phyloP scores from a whole-genome alignment of 2,329 filamentous ascomycete species.

The Rhynchosporium agropyri region DNA sequence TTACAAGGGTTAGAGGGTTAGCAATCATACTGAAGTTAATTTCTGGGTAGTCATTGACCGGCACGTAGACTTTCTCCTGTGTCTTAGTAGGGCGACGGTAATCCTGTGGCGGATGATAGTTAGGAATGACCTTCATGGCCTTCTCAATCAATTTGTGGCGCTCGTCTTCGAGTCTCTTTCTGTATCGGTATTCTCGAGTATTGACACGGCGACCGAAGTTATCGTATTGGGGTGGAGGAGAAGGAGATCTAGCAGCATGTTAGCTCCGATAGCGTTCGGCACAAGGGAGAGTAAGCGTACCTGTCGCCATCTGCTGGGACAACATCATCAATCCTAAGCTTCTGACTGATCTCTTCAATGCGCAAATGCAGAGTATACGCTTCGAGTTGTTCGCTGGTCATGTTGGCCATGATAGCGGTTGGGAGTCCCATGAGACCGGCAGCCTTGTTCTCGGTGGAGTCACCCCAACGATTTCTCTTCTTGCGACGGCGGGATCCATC shows the following conservation, averaged over 20 bases:
- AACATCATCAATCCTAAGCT: constrained; percentile 98
- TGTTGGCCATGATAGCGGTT: constrained; percentile 93
- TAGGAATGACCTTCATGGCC: constrained; percentile 99
- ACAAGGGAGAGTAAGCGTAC: constrained; percentile 55
- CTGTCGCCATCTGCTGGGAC: constrained; percentile 95
- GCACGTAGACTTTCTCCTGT: constrained; percentile 99
- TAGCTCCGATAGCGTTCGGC: constrained; percentile 23
- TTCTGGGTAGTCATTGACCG: constrained; percentile 99
- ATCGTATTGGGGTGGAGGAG: constrained; percentile 95
- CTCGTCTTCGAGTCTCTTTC: constrained; percentile 97
- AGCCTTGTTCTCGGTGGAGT: constrained; percentile 97
- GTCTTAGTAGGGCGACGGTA: constrained; percentile 99
- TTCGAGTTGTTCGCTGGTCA: constrained; percentile 98
- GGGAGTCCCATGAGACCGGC: constrained; percentile 96
- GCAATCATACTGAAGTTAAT: constrained; percentile 99
- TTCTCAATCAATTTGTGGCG: constrained; percentile 98
- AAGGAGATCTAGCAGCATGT: constrained; percentile 72
- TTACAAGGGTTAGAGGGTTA: constrained; percentile 93
- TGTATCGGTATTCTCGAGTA: constrained; percentile 97
- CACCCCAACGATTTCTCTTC: constrained; percentile 99
- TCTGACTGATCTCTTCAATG: constrained; percentile 99
- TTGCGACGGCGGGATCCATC: constrained; percentile 89
- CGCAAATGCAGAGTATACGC: constrained; percentile 95
- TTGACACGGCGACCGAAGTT: constrained; percentile 99
- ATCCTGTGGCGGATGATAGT: constrained; percentile 98